Evolutionary conservation across 2,329 filamentous ascomycete genomes (phyloP), one percentile per base, ranked within the genome.

Genomic region (Colletotrichum neosansevieriae): DNA sequence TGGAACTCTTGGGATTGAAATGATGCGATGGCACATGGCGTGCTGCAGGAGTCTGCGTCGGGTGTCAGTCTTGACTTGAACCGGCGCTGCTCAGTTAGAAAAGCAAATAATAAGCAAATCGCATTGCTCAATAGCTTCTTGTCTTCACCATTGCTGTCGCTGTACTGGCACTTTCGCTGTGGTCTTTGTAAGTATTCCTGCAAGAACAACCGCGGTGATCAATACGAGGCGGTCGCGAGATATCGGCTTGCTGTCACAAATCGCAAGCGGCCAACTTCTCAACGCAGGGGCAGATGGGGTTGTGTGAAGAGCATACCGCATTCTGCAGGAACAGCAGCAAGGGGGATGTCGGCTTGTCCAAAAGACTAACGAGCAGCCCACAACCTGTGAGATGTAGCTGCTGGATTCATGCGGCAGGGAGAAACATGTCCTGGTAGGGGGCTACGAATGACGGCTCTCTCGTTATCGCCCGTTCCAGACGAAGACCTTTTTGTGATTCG

Each of bases 261-360:
- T 10, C 3, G 32, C 47, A 15, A 45, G 24, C 12, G 13, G 21
- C 21, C 19, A 42, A 32, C 34, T n/a, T 13, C 6, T n/a, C 19
- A 13, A 66, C 21, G 24, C 42, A 57, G 24, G 40, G 50, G 44
- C 29, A 24, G 50, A 34, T 29, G 19, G 24, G 51, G 34, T 38
- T 40, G 19, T 49, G 24, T 24, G 40, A 54, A 24, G 38, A 24
- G 40, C 42, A 50, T 38, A 15, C 34, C 36, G 40, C 49, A 45
- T 36, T 49, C 40, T 50, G 56, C 54, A 69, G 42, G 24, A 44
- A 51, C 42, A 21, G 12, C 50, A 49, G 54, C 49, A 50, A 61
- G 38, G 34, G 54, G 38, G 34, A 47, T 13, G n/a, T 40, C 49
- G 54, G 34, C 32, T 68, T 54, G 47, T 66, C 47, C 38, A 40